Percentiles rank a stretch among this genome's conserved stretches.
Evolutionary conservation across 1,284 basidiomycete species (phyloP).

Genomic region (Tetrapyrgos nigripes): DNA sequence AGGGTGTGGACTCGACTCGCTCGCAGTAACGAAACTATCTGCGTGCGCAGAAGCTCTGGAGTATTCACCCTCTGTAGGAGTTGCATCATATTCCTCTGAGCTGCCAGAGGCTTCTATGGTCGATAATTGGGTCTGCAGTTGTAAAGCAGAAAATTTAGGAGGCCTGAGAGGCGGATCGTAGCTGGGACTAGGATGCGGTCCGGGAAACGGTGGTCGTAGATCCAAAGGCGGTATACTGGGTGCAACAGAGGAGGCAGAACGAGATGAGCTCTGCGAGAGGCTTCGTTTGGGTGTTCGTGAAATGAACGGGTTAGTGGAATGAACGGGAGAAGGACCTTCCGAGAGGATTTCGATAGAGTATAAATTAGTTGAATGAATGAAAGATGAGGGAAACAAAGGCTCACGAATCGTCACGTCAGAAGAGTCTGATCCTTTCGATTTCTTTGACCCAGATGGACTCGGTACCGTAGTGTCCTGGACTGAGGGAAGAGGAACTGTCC

Average conservation of each 20-base stretch:
- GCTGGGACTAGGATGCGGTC: constrained; percentile 43
- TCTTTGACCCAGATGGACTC: constrained; percentile 19
- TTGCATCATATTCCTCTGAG: constrained; percentile 46
- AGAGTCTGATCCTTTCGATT: constrained; percentile 38
- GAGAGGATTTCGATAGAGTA: constrained; percentile 2
- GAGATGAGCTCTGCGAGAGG: constrained; percentile 61
- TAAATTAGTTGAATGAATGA: constrained; percentile 9
- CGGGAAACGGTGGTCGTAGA: constrained; percentile 58
- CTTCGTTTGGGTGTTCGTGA: constrained; percentile 62
- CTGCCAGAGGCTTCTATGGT: constrained; percentile 40
- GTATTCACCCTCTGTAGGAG: constrained; percentile 26
- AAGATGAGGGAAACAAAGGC: constrained; percentile 22
- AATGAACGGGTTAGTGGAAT: constrained; percentile 55
- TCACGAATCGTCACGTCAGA: constrained; percentile 43
- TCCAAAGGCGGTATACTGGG: constrained; percentile 64
- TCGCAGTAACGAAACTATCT: constrained; percentile 68
- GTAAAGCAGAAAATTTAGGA: constrained; percentile 27
- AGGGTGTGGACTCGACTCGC: constrained; percentile 33
- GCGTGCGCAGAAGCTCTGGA: constrained; percentile 55
- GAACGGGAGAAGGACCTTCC: constrained; percentile 46
- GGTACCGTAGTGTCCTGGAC: constrained; percentile 24
- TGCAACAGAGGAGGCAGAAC: constrained; percentile 47
- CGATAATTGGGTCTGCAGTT: constrained; percentile 35
- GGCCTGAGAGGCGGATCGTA: constrained; percentile 37
- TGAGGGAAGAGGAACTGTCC: constrained; percentile 37